Base-by-base conservation (phyloP, 192 early-diverging fungal species). In the Podila horticola region DNA sequence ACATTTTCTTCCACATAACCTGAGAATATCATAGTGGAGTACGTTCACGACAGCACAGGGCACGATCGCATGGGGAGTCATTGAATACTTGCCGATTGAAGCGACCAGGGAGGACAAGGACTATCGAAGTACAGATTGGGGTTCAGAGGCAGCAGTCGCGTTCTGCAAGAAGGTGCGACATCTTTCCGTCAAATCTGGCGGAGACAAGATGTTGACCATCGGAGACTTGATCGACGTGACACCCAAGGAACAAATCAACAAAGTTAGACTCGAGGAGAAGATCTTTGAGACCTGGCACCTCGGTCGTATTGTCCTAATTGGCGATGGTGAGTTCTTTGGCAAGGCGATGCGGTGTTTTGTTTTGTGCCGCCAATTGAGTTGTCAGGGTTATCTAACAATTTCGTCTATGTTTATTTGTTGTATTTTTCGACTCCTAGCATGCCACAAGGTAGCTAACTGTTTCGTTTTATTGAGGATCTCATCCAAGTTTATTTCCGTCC, bases 201-300 rank as follows among this genome's bases (percentile, higher is more conserved):
- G 69, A 24, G 49, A 57, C 50, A 51, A 51, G 19, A 66, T 31
- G 1, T 28, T 49, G 58, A 63, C 61, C 15, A 41, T 71, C 17
- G 69, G 69, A 22, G 69, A 71, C 45, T 71, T 72, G 71, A 72
- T 72, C 20, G 62, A 58, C 45, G 33, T 34, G 41, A 72, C 71
- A 19, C 71, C 71, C 10, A 45, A 60, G n/a, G 58, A 61, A 8
- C 63, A 58, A 20, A 72, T 72, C 26, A 38, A 48, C 5, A 72
- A 72, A 31, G 71, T 72, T 26, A 41, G 26, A 2, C 29, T 72
- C 13, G 71, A 72, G 13, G 71, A 72, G 55, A 72, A 72, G 33
- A 36, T 72, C 15, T 72, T 72, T 48, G 62, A 72, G 38, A 72
- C 62, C 38, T 72, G 71, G 71, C 28, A 64, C 63, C 5, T 17